A percentile compares a stretch with the other conserved stretches of the same genome.
Evolutionary conservation across 2,329 filamentous ascomycete genomes (phyloP).

Genomic region (Exophiala oligosperma): DNA sequence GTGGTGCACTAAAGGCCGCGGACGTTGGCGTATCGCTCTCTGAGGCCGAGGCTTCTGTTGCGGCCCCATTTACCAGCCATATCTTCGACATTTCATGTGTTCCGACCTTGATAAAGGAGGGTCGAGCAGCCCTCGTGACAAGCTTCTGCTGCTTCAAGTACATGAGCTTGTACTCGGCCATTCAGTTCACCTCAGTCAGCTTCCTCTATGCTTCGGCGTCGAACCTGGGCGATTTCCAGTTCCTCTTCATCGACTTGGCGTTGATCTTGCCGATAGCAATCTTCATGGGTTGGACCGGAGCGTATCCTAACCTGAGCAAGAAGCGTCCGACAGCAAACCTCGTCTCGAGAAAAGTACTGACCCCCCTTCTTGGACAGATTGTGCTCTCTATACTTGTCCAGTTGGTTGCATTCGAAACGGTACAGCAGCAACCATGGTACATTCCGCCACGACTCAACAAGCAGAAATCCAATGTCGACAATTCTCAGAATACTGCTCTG

Average conservation of each 20-base stretch:
- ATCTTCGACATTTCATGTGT: slow-evolving; percentile 97
- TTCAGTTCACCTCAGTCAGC: slow-evolving; percentile 96
- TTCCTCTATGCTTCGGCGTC: slow-evolving; percentile 93
- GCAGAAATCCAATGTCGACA: slow-evolving; percentile 80
- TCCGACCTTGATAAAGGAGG: slow-evolving; percentile 89
- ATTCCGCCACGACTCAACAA: slow-evolving; percentile 74
- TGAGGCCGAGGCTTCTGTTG: slow-evolving; percentile 95
- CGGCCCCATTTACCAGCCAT: slow-evolving; percentile 94
- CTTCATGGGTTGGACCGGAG: slow-evolving; percentile 97
- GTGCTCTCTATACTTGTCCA: slow-evolving; percentile 76
- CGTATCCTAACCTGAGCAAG: slow-evolving; percentile 71
- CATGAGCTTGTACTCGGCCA: slow-evolving; percentile 98
- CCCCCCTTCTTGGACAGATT: slow-evolving; percentile 87
- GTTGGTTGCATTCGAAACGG: slow-evolving; percentile 68
- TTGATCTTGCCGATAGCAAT: slow-evolving; percentile 95
- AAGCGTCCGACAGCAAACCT: slow-evolving; percentile 91
- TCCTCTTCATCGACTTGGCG: slow-evolving; percentile 89
- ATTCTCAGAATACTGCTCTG: slow-evolving; percentile 89
- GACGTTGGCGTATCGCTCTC: slow-evolving; percentile 97
- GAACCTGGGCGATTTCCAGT: slow-evolving; percentile 97
- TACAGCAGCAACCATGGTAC: slow-evolving; percentile 82
- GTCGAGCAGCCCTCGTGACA: slow-evolving; percentile 90
- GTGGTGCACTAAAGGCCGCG: slow-evolving; percentile 91
- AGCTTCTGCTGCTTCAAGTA: slow-evolving; percentile 99
- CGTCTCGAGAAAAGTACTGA: slow-evolving; percentile 88